Conservation (phyloP, 768 basidiomycete genomes). For the Lactarius hatsudake region DNA sequence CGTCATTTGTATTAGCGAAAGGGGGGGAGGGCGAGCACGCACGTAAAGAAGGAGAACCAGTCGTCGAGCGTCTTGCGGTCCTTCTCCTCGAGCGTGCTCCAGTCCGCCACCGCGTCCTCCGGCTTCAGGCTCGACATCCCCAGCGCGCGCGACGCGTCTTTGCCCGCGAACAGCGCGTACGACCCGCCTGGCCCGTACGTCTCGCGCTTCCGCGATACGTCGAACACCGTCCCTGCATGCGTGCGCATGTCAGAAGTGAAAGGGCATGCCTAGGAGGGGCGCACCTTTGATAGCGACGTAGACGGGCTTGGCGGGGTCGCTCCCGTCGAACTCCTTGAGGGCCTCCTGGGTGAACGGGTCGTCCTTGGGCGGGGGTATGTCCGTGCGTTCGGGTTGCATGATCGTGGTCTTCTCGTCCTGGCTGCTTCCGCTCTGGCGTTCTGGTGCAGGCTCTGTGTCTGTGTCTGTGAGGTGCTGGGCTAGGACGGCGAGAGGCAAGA, state of each 20-base stretch:
- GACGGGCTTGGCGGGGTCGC: constrained; percentile 62
- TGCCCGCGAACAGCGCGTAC: constrained; percentile 88
- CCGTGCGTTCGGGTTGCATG: constrained; percentile 64
- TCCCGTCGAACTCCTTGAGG: constrained; percentile 71
- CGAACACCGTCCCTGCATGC: constrained; percentile 78
- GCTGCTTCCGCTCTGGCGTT: constrained; percentile 11
- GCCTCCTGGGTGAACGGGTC: constrained; percentile 72
- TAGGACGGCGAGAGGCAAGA: constrained; percentile 35
- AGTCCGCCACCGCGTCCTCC: constrained; percentile 87
- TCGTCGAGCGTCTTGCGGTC: constrained; percentile 82
- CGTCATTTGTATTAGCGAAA: background rate
- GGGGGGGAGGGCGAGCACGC: constrained; percentile 37
- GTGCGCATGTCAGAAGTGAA: no score
- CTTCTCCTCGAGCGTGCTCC: constrained; percentile 65
- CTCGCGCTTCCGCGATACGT: constrained; percentile 80
- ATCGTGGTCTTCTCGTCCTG: constrained; percentile 42
- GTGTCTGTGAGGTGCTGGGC: constrained; percentile 19
- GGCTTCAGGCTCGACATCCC: constrained; percentile 85
- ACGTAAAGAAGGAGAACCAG: constrained; percentile 88
- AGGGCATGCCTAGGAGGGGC: background rate
- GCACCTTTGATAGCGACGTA: constrained; percentile 92
- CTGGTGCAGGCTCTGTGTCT: constrained; percentile 18
- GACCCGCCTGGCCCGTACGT: constrained; percentile 83
- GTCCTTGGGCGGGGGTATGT: constrained; percentile 69
- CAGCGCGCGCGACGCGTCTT: constrained; percentile 86